Base-by-base conservation (phyloP, 495 filamentous ascomycete genomes). In the Staphylotrichum tortipilum region DNA sequence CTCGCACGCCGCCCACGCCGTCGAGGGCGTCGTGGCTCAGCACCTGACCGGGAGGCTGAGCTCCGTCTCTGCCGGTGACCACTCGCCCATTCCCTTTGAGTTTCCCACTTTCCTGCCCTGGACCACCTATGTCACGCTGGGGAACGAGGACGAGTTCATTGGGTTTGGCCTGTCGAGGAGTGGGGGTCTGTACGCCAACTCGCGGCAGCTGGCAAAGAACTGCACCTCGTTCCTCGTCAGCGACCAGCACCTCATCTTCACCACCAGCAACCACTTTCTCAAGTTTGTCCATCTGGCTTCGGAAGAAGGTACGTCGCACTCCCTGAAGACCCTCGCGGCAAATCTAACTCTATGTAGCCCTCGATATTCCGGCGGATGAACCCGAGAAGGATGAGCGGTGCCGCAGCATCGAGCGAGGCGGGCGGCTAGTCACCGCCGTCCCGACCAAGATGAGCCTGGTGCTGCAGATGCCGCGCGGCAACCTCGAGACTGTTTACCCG, bases 401-500 rank as follows among this genome's bases (percentile, higher is more conserved):
- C 65, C 77, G 92, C 49, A 95, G 79, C 57, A 84, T 98, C 37
- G 92, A 98, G 61, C 81, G 92, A 57, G 92, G 94, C 34, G 87
- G 84, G 7, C 78, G 80, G 21, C 72, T 98, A 22, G 84, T 98
- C 40, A 88, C 87, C 4, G 90, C 86, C 37, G 94, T 95, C 69
- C 92, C 92, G 4, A 85, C 86, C 14, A 83, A 78, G 26, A 91
- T 89, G 66, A 81, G 79, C 31, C 67, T 96, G 22, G 79, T 89
- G 5, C 71, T 97, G 6, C 92, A 97, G 61, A 94, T 95, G 81
- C 92, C 92, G 4, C 76, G 92, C 58, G 92, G 92, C 23, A 98
- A 98, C 55, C 73, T 97, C 11, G 92, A 98, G 64, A 96, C 91
- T 0, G 92, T 95, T 47, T 96, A 82, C 59, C 92, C 92, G 28